phyloP scores from a whole-genome alignment of 257 asterid genomes.

The Marsdenia floribunda region DNA sequence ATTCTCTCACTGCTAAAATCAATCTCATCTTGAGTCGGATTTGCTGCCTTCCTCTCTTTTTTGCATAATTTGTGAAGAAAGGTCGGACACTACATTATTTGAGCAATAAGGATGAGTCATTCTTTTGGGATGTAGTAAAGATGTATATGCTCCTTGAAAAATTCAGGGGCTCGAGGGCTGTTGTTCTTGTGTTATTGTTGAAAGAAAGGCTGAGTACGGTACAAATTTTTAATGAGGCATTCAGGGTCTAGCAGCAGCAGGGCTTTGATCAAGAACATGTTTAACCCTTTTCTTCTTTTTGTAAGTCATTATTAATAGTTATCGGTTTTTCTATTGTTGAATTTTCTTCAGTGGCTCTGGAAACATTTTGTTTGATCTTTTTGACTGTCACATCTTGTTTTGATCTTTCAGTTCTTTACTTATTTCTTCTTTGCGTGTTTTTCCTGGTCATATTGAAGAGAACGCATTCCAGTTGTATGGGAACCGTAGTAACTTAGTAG shows the following conservation, averaged over 20 bases:
- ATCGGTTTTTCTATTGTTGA: slow-evolving; percentile 1
- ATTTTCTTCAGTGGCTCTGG: background rate
- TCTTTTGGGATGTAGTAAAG: slow-evolving; percentile 18
- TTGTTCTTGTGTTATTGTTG: slow-evolving; percentile 3
- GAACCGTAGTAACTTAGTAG: too few species aligned
- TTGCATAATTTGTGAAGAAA: slow-evolving; percentile 9
- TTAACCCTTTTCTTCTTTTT: background rate
- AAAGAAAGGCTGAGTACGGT: background rate
- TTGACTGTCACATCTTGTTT: slow-evolving; percentile 19
- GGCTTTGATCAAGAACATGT: background rate
- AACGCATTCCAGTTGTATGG: too few species aligned
- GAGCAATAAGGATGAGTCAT: slow-evolving; percentile 13
- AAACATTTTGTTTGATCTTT: slow-evolving; percentile 14
- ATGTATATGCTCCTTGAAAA: slow-evolving; percentile 10
- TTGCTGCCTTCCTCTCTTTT: slow-evolving; percentile 4
- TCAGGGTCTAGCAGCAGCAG: background rate
- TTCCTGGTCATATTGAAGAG: too few species aligned
- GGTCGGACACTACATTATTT: slow-evolving; percentile 18
- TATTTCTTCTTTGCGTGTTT: too few species aligned
- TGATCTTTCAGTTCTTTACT: too few species aligned
- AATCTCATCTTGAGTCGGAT: slow-evolving; percentile 6
- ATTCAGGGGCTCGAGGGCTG: background rate
- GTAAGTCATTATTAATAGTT: background rate
- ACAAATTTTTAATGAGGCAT: background rate
- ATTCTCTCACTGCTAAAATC: slow-evolving; percentile 6